Evolutionary conservation across 805 yeast genomes (phyloP), one percentile per base, ranked within the genome.

Genomic region (Starmerella roubikii): DNA sequence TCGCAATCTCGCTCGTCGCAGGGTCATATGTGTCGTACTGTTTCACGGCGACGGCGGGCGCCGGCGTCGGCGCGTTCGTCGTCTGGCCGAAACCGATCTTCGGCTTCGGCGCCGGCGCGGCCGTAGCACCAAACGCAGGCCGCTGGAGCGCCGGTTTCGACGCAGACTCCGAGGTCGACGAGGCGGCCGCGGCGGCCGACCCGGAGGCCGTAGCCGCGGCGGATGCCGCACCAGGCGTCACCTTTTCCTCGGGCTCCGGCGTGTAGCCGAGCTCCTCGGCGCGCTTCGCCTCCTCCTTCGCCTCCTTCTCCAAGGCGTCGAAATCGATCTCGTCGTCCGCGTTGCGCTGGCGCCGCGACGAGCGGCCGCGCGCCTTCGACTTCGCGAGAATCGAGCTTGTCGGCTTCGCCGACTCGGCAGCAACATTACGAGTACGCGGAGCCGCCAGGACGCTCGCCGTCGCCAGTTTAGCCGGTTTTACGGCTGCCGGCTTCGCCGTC

Each of bases 271-370:
- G 60, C 48, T 53, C 58, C 38, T 42, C 37, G 16, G 39, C 29
- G 20, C 38, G 79, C 53, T 78, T 82, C 38, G 78, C 81, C 57
- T 86, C 96, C 53, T 70, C 68, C 57, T 78, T 74, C 18, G 95
- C 97, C 54, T 78, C 78, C 54, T 70, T 77, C 58, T 84, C 79
- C 34, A 74, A 71, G 41, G 71, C 74, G 42, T 75, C 80, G 44
- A 75, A 76, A 48, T 75, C 79, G 39, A 74, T 58, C 9, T 71
- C 71, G n/a, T 56, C 47, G 39, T 57, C 54, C 49, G 57, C 61
- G 49, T 57, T 60, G 24, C 41, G 32, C 32, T 38, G 37, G 24
- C 43, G 34, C 26, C 30, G 27, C 30, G 59, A 55, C 9, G 54
- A 54, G 21, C 45, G 35, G 28, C 39, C 23, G 23, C 27, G 22